Percentiles rank a stretch among this genome's conserved stretches.
These are phyloP conservation scores for Sporobolomyces phaffii DNA, from an alignment of 768 basidiomycete genomes.

Conservation along the genomic window DNA sequence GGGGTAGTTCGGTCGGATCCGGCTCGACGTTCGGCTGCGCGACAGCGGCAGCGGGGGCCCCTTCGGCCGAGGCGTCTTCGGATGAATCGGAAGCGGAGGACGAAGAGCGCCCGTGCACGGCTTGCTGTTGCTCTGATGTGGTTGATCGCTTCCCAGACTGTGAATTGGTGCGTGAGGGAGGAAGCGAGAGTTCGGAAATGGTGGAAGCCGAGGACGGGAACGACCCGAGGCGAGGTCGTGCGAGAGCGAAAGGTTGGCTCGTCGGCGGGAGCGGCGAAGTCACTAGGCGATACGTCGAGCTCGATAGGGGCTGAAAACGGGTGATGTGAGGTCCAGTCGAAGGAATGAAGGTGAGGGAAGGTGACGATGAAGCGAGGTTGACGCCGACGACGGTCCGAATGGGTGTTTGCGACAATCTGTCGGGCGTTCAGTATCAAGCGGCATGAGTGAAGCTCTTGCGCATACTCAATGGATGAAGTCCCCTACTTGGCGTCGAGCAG, in stretches of 20 bases:
- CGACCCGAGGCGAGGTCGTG: not conserved
- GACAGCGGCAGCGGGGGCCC: no score
- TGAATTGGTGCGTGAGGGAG: not conserved
- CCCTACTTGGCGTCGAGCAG: slow-evolving; percentile 25
- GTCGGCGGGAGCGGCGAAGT: not conserved
- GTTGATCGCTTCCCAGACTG: not conserved
- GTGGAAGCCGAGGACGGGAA: not conserved
- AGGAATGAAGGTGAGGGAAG: not conserved
- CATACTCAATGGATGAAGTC: no score
- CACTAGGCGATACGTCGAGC: not conserved
- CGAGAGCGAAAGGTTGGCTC: not conserved
- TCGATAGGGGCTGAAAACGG: not conserved
- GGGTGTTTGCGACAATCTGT: slow-evolving; percentile 28
- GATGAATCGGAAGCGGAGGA: no score
- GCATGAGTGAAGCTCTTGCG: no score
- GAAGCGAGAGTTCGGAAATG: not conserved
- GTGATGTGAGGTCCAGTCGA: not conserved
- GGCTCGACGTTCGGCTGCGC: no score
- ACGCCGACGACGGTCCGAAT: slow-evolving; percentile 17
- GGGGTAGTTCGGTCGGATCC: not conserved
- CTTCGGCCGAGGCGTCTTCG: no score
- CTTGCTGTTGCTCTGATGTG: no score
- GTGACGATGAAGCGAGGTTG: not conserved
- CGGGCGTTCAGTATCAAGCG: no score
- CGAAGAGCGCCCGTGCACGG: no score